phyloP scores from a whole-genome alignment of 2,329 filamentous ascomycete genomes.

The Colletotrichum paranaense region DNA sequence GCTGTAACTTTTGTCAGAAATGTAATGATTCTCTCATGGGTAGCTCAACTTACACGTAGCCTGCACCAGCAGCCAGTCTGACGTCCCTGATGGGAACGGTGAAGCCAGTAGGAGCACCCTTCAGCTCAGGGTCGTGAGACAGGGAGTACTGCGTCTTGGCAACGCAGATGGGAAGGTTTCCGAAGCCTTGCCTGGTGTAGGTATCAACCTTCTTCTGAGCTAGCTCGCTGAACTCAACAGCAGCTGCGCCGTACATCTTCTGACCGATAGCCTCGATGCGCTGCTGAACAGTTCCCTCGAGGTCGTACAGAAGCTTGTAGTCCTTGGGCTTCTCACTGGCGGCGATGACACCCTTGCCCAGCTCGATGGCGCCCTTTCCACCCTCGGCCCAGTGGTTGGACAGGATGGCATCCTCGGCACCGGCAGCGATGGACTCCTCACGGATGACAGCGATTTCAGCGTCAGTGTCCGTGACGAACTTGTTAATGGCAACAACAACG shows the following conservation, averaged over 20 bases:
- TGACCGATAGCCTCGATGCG: constrained; percentile 92
- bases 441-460: constrained; percentile 90
- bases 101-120: constrained; percentile 95
- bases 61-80: constrained; percentile 91
- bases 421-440: constrained; percentile 90
- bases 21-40: constrained; percentile 34
- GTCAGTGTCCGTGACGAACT: constrained; percentile 92
- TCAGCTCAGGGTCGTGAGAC: constrained; percentile 90
- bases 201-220: constrained; percentile 97
- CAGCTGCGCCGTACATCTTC: constrained; percentile 92
- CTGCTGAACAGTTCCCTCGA: constrained; percentile 83
- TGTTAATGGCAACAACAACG: constrained; percentile 97
- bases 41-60: constrained; percentile 77
- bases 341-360: constrained; percentile 87
- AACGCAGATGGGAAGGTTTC: constrained; percentile 93
- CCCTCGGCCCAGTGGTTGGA: constrained; percentile 98
- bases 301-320: constrained; percentile 87
- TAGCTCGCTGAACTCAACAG: constrained; percentile 92
- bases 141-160: constrained; percentile 99
- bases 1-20: constrained; percentile 57
- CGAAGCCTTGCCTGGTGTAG: constrained; percentile 92
- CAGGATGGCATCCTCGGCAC: constrained; percentile 92
- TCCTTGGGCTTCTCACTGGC: constrained; percentile 86
- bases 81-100: constrained; percentile 96
- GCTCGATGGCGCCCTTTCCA: constrained; percentile 87